Evolutionary conservation across 176 grass and related monocot species (phyloP).

Genomic region (Otatea glauca): DNA sequence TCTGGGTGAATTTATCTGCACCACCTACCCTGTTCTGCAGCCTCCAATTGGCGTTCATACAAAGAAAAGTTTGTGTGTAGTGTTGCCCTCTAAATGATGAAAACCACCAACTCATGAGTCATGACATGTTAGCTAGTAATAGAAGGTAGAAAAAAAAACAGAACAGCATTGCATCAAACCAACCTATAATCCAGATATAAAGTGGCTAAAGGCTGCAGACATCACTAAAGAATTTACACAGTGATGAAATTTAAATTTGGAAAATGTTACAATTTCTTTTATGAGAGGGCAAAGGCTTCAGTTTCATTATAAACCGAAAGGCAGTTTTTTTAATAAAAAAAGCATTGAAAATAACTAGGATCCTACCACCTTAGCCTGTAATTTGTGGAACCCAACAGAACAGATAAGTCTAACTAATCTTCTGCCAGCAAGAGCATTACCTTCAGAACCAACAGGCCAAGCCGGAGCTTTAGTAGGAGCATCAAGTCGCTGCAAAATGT

Average conservation of each 20-base stretch:
- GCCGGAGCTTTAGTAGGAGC: slow-evolving; percentile 86
- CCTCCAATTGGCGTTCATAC: neutral
- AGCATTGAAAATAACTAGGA: neutral
- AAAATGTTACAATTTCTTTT: neutral
- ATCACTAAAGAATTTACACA: neutral
- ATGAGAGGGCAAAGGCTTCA: neutral
- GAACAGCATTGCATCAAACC: neutral
- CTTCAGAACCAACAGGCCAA: slow-evolving; percentile 98
- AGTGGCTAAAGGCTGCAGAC: neutral
- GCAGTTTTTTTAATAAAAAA: neutral
- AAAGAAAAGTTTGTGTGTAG: slow-evolving; percentile 1
- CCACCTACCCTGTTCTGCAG: neutral
- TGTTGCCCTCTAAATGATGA: neutral
- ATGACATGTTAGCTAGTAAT: neutral
- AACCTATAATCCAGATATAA: slow-evolving; percentile 13
- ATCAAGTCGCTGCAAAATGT: slow-evolving; percentile 84
- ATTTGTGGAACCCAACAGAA: slow-evolving; percentile 4
- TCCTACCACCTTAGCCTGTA: neutral
- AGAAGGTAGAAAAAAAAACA: neutral
- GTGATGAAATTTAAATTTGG: slow-evolving; percentile 5
- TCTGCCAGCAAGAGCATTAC: slow-evolving; percentile 43
- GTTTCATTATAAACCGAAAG: neutral
- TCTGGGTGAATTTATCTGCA: neutral
- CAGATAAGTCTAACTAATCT: slow-evolving; percentile 13
- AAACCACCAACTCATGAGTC: neutral